Evolutionary conservation across 352 stramenopile genomes (phyloP).

Genomic region (Globisporangium echinulatum): DNA sequence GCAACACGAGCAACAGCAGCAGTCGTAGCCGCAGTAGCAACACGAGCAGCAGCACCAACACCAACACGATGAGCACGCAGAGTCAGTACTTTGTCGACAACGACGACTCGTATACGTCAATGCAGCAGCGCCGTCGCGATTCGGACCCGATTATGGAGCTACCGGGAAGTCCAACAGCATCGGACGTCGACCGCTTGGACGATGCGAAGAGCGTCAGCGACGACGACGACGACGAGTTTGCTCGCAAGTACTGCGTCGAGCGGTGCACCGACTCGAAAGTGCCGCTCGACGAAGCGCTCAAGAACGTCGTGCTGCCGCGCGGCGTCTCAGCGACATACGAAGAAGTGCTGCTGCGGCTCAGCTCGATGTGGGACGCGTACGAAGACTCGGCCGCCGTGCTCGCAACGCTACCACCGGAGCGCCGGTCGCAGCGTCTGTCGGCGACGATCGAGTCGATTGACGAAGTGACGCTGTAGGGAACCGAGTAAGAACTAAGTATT

Average conservation of each 20-base stretch:
- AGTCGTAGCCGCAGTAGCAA: slow-evolving; percentile 4
- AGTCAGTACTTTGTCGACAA: slow-evolving; percentile 14
- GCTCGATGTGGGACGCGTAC: slow-evolving; percentile 77
- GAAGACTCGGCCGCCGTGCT: slow-evolving; percentile 47
- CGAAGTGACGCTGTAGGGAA: slow-evolving; percentile 14
- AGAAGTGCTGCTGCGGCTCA: slow-evolving; percentile 70
- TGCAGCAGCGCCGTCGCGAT: slow-evolving; percentile 31
- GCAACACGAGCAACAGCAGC: not conserved
- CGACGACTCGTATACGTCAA: slow-evolving; percentile 59
- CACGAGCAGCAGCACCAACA: slow-evolving; percentile 4
- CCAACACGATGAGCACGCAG: slow-evolving; percentile 12
- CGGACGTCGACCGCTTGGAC: slow-evolving; percentile 21
- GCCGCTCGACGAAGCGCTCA: slow-evolving; percentile 67
- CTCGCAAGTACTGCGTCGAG: slow-evolving; percentile 48
- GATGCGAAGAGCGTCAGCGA: slow-evolving; percentile 2
- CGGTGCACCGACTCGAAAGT: slow-evolving; percentile 61
- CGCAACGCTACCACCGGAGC: slow-evolving; percentile 36
- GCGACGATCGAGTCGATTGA: slow-evolving; percentile 15
- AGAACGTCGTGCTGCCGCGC: slow-evolving; percentile 64
- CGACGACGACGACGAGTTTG: slow-evolving; percentile 37
- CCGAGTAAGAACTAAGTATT: not conserved
- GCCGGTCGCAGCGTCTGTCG: slow-evolving; percentile 39
- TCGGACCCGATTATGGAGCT: slow-evolving; percentile 36
- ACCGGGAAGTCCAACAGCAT: slow-evolving; percentile 30
- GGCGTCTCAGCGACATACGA: slow-evolving; percentile 54